Percentiles rank a stretch among this genome's conserved stretches.
Evolutionary conservation across 2,329 filamentous ascomycete species (phyloP).

Genomic region (Periglandula ipomoeae): DNA sequence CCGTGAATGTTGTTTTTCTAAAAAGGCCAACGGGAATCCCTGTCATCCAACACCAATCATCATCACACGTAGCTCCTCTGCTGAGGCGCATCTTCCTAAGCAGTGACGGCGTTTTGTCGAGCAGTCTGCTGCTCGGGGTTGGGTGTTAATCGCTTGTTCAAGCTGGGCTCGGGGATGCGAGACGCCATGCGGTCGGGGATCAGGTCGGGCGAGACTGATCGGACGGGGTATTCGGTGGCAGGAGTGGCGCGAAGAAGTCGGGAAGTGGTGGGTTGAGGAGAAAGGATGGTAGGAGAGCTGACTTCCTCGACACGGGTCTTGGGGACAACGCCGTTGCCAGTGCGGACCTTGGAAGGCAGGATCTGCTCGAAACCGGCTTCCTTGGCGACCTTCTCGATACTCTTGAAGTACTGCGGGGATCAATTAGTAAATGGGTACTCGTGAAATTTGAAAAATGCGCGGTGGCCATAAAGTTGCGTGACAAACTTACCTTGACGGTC

Average conservation of each 20-base stretch:
- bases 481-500: constrained; percentile 49
- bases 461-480: neutral
- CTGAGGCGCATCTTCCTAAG: constrained; percentile 3
- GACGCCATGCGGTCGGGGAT: constrained; percentile 55
- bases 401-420: constrained; percentile 53
- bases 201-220: constrained; percentile 49
- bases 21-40: neutral
- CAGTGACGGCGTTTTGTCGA: constrained; percentile 12
- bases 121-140: constrained; percentile 34
- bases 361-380: constrained; percentile 50
- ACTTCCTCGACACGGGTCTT: constrained; percentile 34
- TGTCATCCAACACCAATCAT: neutral
- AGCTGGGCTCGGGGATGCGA: constrained; percentile 40
- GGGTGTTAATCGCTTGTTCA: constrained; percentile 37
- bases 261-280: constrained; percentile 47
- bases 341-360: constrained; percentile 46
- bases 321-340: constrained; percentile 33
- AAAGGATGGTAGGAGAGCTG: constrained; percentile 35
- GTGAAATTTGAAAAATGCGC: neutral
- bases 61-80: neutral
- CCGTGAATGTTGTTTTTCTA: neutral
- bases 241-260: constrained; percentile 45
- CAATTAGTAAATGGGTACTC: neutral
- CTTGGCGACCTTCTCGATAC: constrained; percentile 55
- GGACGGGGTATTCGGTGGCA: constrained; percentile 43